phyloP scores from a whole-genome alignment of 345 rosid genomes.

The Acer yangbiense region DNA sequence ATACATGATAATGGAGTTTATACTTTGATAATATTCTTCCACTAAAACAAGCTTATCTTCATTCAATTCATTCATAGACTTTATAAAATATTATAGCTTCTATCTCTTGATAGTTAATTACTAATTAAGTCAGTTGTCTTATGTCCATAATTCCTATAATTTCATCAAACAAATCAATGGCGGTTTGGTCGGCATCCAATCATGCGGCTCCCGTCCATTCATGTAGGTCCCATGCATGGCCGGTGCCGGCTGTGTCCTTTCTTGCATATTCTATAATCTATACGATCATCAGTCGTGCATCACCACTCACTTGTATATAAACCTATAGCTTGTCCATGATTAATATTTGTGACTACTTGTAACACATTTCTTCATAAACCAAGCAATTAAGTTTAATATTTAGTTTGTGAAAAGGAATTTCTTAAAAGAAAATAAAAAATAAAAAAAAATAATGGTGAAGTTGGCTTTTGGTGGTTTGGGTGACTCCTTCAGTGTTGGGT shows the following conservation, averaged over 20 bases:
- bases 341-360: not conserved
- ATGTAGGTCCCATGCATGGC: constrained; percentile 38
- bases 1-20: not conserved
- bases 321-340: not conserved
- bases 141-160: constrained; percentile 43
- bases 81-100: not conserved
- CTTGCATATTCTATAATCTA: constrained; percentile 9
- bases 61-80: not conserved
- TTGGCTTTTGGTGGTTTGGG: constrained; percentile 67
- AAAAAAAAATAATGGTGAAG: constrained; percentile 66
- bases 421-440: too few relatives aligned
- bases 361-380: not conserved
- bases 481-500: constrained; percentile 71
- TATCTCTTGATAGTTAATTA: constrained; percentile 23
- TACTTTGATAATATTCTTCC: constrained; percentile 10
- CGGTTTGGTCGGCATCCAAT: constrained; percentile 56
- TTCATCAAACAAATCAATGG: constrained; percentile 22
- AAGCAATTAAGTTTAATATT: too few relatives aligned
- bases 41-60: constrained; percentile 2
- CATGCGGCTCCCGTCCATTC: constrained; percentile 8
- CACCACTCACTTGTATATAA: constrained; percentile 9
- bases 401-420: too few relatives aligned
- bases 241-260: constrained; percentile 47
- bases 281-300: not conserved
- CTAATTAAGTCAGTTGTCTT: constrained; percentile 37